These are phyloP conservation scores for Aspergillus fumigatus DNA, from an alignment of 2,329 filamentous ascomycete genomes.

Conservation along the genomic window DNA sequence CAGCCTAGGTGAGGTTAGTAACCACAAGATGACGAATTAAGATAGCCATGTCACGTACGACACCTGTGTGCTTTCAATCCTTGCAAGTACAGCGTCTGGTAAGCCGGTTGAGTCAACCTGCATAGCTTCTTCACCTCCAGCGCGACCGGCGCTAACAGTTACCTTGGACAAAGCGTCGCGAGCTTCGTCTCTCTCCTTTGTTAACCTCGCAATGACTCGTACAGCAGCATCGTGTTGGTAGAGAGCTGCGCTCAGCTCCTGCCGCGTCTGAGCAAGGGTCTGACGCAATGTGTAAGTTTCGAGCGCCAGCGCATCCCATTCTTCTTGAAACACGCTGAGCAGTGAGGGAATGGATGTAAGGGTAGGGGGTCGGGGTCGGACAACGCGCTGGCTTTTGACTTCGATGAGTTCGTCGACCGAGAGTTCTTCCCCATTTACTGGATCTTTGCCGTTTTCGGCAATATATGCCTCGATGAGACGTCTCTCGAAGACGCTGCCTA, in stretches of 20 bases:
- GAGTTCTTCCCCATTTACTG: slow-evolving; percentile 81
- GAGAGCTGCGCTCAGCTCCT: slow-evolving; percentile 87
- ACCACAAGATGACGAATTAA: not conserved
- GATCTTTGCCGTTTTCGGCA: slow-evolving; percentile 86
- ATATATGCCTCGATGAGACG: slow-evolving; percentile 94
- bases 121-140: slow-evolving; percentile 74
- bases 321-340: slow-evolving; percentile 91
- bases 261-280: slow-evolving; percentile 80
- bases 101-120: slow-evolving; percentile 79
- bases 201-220: slow-evolving; percentile 84
- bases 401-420: slow-evolving; percentile 80
- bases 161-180: slow-evolving; percentile 83
- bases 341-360: slow-evolving; percentile 95
- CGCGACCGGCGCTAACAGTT: slow-evolving; percentile 59
- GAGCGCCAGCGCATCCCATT: slow-evolving; percentile 91
- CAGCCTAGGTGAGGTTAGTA: slow-evolving; percentile 52
- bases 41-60: slow-evolving; percentile 52
- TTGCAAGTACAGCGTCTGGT: slow-evolving; percentile 64
- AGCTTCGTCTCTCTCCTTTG: slow-evolving; percentile 89
- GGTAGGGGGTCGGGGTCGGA: slow-evolving; percentile 84
- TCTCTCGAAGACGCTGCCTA: slow-evolving; percentile 89
- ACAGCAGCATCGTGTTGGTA: slow-evolving; percentile 98
- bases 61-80: slow-evolving; percentile 76
- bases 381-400: slow-evolving; percentile 75
- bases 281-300: slow-evolving; percentile 90